Evolutionary conservation across 192 early-diverging fungal genomes (phyloP).

Genomic region (Rhizophagus sp.): DNA sequence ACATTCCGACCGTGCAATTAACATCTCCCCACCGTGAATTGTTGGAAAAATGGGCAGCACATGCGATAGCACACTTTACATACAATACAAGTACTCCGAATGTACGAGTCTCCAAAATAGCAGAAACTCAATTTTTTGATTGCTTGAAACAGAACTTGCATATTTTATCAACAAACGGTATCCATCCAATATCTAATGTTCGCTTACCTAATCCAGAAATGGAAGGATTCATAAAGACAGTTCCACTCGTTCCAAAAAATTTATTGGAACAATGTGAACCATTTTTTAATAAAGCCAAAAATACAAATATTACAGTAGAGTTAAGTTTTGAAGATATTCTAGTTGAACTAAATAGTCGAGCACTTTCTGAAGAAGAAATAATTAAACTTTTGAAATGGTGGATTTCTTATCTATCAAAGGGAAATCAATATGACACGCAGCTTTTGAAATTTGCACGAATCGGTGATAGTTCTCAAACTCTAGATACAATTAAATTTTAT

Average conservation of each 20-base stretch:
- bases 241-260: conserved; percentile 57
- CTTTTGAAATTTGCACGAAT: neutral
- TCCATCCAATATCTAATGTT: conserved; percentile 49
- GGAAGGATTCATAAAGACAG: conserved; percentile 59
- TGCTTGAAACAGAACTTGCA: conserved; percentile 46
- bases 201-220: conserved; percentile 64
- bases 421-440: neutral
- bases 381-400: conserved; percentile 76
- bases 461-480: neutral
- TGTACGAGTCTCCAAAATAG: conserved; percentile 34
- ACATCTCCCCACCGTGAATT: no score
- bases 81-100: conserved; percentile 73
- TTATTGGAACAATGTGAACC: conserved; percentile 55
- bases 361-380: conserved; percentile 58
- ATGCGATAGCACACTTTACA: conserved; percentile 67
- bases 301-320: conserved; percentile 39
- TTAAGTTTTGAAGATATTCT: conserved; percentile 67
- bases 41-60: conserved; percentile 55
- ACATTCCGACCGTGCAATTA: no score
- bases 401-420: conserved; percentile 48
- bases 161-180: conserved; percentile 70
- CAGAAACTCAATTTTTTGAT: conserved; percentile 59
- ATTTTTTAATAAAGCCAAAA: conserved; percentile 50
- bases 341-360: conserved; percentile 59
- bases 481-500: no score